phyloP scores from a whole-genome alignment of 495 filamentous ascomycete genomes.

The Sabuloglossum arenarium region DNA sequence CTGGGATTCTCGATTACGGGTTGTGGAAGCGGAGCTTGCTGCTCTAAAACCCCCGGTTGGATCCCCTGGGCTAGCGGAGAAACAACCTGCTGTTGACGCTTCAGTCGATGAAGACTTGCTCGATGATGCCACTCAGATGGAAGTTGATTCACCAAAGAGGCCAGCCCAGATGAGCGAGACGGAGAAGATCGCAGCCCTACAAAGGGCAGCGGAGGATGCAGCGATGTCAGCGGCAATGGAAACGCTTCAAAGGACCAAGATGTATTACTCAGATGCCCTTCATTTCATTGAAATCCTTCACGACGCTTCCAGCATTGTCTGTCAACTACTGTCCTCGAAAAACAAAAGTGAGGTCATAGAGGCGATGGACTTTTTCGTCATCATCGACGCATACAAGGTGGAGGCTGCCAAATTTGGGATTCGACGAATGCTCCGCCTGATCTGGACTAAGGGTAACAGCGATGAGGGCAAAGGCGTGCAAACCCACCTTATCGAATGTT shows the following conservation, averaged over 20 bases:
- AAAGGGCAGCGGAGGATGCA: conserved; percentile 24
- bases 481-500: conserved; percentile 90
- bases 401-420: conserved; percentile 79
- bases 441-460: conserved; percentile 98
- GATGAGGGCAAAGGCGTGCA: conserved; percentile 98
- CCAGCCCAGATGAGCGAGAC: conserved; percentile 39
- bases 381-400: conserved; percentile 85
- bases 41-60: conserved; percentile 58
- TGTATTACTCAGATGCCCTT: conserved; percentile 81
- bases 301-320: conserved; percentile 50
- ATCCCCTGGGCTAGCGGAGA: conserved; percentile 53
- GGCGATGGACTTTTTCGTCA: conserved; percentile 95
- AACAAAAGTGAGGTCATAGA: conserved; percentile 98
- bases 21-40: conserved; percentile 62
- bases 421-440: conserved; percentile 79
- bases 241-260: conserved; percentile 64
- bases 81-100: conserved; percentile 26
- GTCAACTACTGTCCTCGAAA: conserved; percentile 71
- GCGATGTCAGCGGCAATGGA: conserved; percentile 62
- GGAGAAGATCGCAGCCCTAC: conserved; percentile 26
- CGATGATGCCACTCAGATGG: conserved; percentile 71
- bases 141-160: conserved; percentile 40
- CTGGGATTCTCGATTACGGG: conserved; percentile 60
- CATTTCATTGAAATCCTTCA: conserved; percentile 92
- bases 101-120: conserved; percentile 58